Evolutionary conservation across 73 alveolate species (phyloP), one percentile per base, ranked within the genome.

Genomic region (Loxodes magnus): DNA sequence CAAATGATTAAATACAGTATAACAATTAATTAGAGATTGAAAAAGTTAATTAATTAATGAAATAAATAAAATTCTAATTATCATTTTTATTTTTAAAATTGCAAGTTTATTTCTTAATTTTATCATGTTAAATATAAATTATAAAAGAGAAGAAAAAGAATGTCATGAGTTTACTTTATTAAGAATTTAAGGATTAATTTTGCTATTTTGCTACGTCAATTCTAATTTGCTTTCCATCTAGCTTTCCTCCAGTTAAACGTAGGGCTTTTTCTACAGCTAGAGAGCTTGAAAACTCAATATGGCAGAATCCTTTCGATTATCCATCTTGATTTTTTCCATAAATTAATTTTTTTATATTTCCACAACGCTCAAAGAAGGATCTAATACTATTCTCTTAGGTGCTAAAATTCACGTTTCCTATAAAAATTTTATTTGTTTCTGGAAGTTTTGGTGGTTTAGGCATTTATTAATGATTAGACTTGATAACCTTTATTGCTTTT

Each of bases 291-390:
- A 87, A 87, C 64, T 81, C 93, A 26, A 84, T 74, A 71, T 87
- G 94, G 55, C 88, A 88, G 43, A 81, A 81, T 24, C 97, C 97
- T 56, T 79, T 81, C 35, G 72, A 70, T 82, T 77, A 78, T 34
- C 92, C 96, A 34, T 84, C 92, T 12, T 72, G 78, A 26, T 79
- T 77, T 67, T 56, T 43, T 15, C 88, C 88, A 25, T 81, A 42
- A 51, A 92, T 64, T 4, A 87, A 74, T 46, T 68, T 83, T 23
- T 48, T 51, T 42, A 87, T 69, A 39, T 76, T 61, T 5, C 97
- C 97, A 64, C 90, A 79, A 29, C 66, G 82, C 30, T 58, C 65
- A 52, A 87, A 87, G 68, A 76, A 79, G 34, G 65, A 71, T 61
- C 79, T 67, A 43, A 87, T 59, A 44, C 67, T 67, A 41, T 77